A percentile compares a stretch with the other conserved stretches of the same genome.
Evolutionary conservation across 2,329 filamentous ascomycete genomes (phyloP).

Genomic region (Pseudogymnoascus sp.): DNA sequence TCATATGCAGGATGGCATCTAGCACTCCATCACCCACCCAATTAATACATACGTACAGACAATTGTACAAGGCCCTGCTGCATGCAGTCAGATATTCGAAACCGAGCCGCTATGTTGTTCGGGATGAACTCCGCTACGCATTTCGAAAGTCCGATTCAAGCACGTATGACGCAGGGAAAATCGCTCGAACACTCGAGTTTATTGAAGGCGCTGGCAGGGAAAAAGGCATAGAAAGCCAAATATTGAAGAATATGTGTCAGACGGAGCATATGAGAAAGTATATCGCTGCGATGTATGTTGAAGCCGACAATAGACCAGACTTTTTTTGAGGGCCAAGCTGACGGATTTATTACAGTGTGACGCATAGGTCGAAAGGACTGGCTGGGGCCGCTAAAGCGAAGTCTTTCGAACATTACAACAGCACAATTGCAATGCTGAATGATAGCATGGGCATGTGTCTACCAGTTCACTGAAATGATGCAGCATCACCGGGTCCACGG

Average conservation of each 20-base stretch:
- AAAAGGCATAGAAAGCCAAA: conserved; percentile 62
- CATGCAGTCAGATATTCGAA: conserved; percentile 64
- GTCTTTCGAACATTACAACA: conserved; percentile 53
- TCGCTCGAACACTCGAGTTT: conserved; percentile 64
- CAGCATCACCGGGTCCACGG: neutral
- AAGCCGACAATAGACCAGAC: neutral
- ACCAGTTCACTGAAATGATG: conserved; percentile 17
- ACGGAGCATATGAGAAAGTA: conserved; percentile 28
- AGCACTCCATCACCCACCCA: conserved; percentile 21
- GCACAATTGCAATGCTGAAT: conserved; percentile 67
- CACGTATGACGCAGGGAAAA: conserved; percentile 42
- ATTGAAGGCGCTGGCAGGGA: conserved; percentile 56
- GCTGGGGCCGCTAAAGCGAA: conserved; percentile 20
- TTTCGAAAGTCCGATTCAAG: conserved; percentile 46
- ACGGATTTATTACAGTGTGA: conserved; percentile 13
- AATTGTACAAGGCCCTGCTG: conserved; percentile 60
- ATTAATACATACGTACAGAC: conserved; percentile 60
- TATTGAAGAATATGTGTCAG: conserved; percentile 61
- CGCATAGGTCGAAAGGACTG: conserved; percentile 17
- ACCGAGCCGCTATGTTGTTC: conserved; percentile 57
- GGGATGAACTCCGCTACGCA: conserved; percentile 50
- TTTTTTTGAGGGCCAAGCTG: neutral
- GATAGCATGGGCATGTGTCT: conserved; percentile 63
- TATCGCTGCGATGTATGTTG: neutral
- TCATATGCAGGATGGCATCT: neutral